Evolutionary conservation across 164 flowering plant species (phyloP).

Genomic region (Platanus orientalis): DNA sequence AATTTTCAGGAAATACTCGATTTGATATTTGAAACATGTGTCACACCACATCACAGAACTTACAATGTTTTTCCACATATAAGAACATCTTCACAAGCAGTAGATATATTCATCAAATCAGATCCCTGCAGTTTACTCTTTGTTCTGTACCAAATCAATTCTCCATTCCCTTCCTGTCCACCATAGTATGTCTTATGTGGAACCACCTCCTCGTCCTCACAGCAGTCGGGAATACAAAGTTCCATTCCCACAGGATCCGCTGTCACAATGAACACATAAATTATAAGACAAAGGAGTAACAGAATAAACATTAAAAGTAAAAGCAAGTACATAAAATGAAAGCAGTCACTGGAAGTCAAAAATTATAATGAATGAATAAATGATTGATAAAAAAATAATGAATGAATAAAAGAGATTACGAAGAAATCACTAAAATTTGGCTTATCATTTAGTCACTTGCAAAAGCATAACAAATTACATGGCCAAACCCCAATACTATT

Average conservation of each 20-base stretch:
- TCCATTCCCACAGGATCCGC: constrained; percentile 85
- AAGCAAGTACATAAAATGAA: not conserved
- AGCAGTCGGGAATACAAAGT: constrained; percentile 65
- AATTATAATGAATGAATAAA: no score
- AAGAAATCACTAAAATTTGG: not conserved
- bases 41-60: constrained; percentile 22
- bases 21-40: not conserved
- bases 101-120: constrained; percentile 40
- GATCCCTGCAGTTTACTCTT: constrained; percentile 48
- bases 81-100: constrained; percentile 35
- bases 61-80: constrained; percentile 58
- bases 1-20: not conserved
- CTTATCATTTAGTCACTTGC: not conserved
- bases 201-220: constrained; percentile 59
- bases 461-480: not conserved
- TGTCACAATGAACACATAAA: constrained; percentile 26
- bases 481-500: not conserved
- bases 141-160: constrained; percentile 73
- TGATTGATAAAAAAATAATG: not conserved
- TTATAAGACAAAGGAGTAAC: not conserved
- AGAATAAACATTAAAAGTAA: not conserved
- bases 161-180: constrained; percentile 83
- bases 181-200: constrained; percentile 80
- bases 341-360: no score
- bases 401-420: not conserved